Conservation (phyloP, 2,329 filamentous ascomycete genomes). For the Fusarium staphyleae region DNA sequence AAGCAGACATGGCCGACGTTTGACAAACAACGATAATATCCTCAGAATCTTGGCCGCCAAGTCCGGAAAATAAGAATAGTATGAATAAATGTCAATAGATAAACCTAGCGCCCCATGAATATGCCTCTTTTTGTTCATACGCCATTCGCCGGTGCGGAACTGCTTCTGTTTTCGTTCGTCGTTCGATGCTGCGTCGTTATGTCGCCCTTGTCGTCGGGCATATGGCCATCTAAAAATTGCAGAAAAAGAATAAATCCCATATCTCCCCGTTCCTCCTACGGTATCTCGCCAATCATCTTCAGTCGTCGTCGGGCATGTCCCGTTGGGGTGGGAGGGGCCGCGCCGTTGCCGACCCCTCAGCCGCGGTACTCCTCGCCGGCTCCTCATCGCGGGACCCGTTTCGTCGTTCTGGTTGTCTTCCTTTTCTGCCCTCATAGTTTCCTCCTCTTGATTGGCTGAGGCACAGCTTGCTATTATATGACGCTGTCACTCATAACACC, state of each 20-base stretch:
- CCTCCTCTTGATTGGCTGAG: constrained; percentile 25
- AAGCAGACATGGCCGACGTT: background rate
- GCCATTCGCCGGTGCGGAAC: constrained; percentile 51
- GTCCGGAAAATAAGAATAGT: constrained; percentile 39
- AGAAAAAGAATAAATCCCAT: constrained; percentile 38
- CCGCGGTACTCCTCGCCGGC: constrained; percentile 28
- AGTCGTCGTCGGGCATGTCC: constrained; percentile 35
- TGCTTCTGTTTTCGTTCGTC: constrained; percentile 45
- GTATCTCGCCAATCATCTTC: constrained; percentile 37
- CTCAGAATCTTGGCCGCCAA: constrained; percentile 32
- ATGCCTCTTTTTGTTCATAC: constrained; percentile 50
- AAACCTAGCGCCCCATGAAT: constrained; percentile 48
- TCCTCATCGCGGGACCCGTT: constrained; percentile 20
- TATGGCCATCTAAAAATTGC: constrained; percentile 40
- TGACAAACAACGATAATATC: constrained; percentile 17
- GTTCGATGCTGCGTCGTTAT: constrained; percentile 46
- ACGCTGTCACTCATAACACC: constrained; percentile 47
- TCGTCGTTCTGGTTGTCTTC: constrained; percentile 8
- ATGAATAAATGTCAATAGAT: constrained; percentile 49
- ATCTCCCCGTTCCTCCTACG: constrained; percentile 35
- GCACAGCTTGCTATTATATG: constrained; percentile 1
- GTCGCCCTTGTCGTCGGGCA: constrained; percentile 39
- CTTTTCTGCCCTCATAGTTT: constrained; percentile 25
- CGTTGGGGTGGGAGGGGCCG: constrained; percentile 31
- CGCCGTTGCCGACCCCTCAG: constrained; percentile 26